Conservation (phyloP, 331 rosid species). For the Quercus lobata region DNA sequence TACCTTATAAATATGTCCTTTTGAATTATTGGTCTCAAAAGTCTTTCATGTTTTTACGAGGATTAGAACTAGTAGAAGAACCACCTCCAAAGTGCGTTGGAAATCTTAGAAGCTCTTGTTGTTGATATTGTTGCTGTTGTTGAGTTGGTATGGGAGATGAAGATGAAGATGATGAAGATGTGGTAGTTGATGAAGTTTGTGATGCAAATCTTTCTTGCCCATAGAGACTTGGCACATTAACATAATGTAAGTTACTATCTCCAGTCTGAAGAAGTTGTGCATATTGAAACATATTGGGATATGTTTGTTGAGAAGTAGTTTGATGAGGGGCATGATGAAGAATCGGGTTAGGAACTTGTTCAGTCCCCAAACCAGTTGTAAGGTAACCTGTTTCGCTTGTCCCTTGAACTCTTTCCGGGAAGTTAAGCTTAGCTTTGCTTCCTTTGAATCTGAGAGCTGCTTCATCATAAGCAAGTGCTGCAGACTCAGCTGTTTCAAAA, state of each 20-base stretch:
- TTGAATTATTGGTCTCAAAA: not conserved
- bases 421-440: slow-evolving; percentile 88
- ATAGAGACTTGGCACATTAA: slow-evolving; percentile 2
- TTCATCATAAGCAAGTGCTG: slow-evolving; percentile 78
- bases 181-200: slow-evolving; percentile 4
- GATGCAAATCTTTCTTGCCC: slow-evolving; percentile 9
- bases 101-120: slow-evolving; percentile 24
- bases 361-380: slow-evolving; percentile 14
- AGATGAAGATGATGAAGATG: slow-evolving; percentile 21
- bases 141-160: slow-evolving; percentile 27
- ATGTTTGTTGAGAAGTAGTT: slow-evolving; percentile 26
- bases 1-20: not conserved
- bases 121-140: slow-evolving; percentile 19
- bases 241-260: slow-evolving; percentile 1
- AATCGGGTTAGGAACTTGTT: slow-evolving; percentile 15
- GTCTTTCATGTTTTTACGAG: slow-evolving; percentile 28
- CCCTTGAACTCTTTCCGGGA: slow-evolving; percentile 76
- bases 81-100: slow-evolving; percentile 45
- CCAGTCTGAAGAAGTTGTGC: slow-evolving; percentile 11
- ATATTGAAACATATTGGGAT: slow-evolving; percentile 19
- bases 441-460: slow-evolving; percentile 93
- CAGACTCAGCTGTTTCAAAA: slow-evolving; percentile 78
- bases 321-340: slow-evolving; percentile 5
- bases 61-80: slow-evolving; percentile 31
- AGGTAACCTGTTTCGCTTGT: slow-evolving; percentile 26